Evolutionary conservation across 805 yeast genomes (phyloP), one percentile per base, ranked within the genome.

Genomic region (Suhomyces xylopsoci): DNA sequence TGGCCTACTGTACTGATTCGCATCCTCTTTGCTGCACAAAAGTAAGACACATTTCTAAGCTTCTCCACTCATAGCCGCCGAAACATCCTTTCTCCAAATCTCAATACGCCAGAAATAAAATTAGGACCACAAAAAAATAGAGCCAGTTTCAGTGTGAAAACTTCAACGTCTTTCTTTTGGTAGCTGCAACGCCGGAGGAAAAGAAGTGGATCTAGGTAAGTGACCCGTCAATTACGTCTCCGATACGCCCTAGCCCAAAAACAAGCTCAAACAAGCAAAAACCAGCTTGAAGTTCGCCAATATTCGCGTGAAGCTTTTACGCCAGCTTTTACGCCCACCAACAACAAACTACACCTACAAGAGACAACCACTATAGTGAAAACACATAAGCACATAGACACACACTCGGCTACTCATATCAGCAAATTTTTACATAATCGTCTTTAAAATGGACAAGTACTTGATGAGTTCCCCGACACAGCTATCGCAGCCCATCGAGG

Each of bases 401-500:
- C 9, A 12, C 14, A 15, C 41, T 2, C 15, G 9, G 1, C 3
- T 10, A 26, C 28, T 3, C 28, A 9, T 8, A 26, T 8, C 12
- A 36, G 12, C 41, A 36, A 19, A 15, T 15, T 2, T 14, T 12
- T 7, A 7, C 25, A 15, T 9, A 26, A 9, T 26, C 28, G 12
- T 9, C 25, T 22, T n/a, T 34, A 41, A 30, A 42, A 72, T 72
- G 77, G 77, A 72, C 47, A 70, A 70, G 58, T 72, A 60, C 57
- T 66, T 72, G 47, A 64, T 72, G 68, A 71, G 76, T 60, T 69
- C 74, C 38, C 77, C 77, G 25, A 63, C 73, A 26, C 75, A 66
- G 62, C 62, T 68, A 56, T 58, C 71, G 19, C 74, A 71, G 55
- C 68, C 67, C 20, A 66, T 67, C 47, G 66, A 67, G 7, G 54